These are phyloP conservation scores for Hyphopichia buzzinii DNA, from an alignment of 1,139 yeast species.

Conservation along the genomic window DNA sequence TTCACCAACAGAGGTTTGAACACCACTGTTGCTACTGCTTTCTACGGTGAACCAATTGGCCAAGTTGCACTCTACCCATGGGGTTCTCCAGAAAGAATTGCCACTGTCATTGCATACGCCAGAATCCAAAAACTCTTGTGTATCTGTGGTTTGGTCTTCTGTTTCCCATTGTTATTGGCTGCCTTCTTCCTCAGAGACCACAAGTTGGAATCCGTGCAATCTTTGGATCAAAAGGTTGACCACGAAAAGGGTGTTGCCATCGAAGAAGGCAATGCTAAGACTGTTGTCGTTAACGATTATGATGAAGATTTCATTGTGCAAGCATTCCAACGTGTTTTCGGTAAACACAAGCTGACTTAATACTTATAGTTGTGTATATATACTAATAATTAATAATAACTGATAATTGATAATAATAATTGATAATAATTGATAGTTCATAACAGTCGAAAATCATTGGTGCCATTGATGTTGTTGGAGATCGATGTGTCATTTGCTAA, in stretches of 20 bases:
- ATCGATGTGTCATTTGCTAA: too few relatives aligned
- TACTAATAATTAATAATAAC: too few relatives aligned
- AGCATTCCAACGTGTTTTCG: neutral
- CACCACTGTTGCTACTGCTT: conserved; percentile 35
- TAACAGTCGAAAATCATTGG: too few relatives aligned
- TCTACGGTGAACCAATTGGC: conserved; percentile 53
- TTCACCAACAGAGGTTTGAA: conserved; percentile 11
- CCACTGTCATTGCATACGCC: conserved; percentile 56
- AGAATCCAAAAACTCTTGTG: conserved; percentile 58
- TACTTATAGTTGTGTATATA: too few relatives aligned
- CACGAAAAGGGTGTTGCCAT: conserved; percentile 21
- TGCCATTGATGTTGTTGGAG: too few relatives aligned
- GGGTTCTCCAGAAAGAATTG: conserved; percentile 60
- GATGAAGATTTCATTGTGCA: conserved; percentile 29
- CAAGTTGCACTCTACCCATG: conserved; percentile 49
- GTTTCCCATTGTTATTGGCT: conserved; percentile 49
- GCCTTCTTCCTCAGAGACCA: conserved; percentile 58
- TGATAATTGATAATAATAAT: too few relatives aligned
- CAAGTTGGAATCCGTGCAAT: conserved; percentile 38
- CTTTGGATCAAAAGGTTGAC: conserved; percentile 27
- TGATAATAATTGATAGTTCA: too few relatives aligned
- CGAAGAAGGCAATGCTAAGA: conserved; percentile 36
- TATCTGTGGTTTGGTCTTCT: conserved; percentile 54
- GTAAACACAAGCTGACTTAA: neutral
- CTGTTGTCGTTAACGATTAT: conserved; percentile 40